phyloP scores from a whole-genome alignment of 371 early-diverging fungal genomes.

The Circinella umbellata region DNA sequence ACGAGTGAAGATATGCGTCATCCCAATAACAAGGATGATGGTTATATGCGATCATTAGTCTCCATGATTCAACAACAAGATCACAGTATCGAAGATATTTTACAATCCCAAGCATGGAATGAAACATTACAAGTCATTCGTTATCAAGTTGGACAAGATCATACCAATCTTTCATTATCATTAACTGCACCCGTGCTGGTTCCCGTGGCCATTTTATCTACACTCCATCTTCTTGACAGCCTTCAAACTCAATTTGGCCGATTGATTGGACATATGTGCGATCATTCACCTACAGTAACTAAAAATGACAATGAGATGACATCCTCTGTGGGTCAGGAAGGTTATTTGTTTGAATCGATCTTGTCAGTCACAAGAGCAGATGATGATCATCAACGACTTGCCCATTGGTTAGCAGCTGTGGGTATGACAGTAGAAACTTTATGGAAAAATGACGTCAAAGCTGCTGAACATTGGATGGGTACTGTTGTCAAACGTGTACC shows the following conservation, averaged over 20 bases:
- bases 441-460: constrained; percentile 22
- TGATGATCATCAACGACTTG: constrained; percentile 32
- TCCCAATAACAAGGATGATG: constrained; percentile 9
- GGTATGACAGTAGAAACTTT: constrained; percentile 16
- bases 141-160: constrained; percentile 14
- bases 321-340: neutral
- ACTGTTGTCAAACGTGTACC: constrained; percentile 33
- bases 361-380: constrained; percentile 11
- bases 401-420: constrained; percentile 21
- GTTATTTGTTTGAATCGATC: constrained; percentile 19
- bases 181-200: constrained; percentile 39
- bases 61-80: constrained; percentile 31
- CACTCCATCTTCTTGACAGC: constrained; percentile 33
- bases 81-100: constrained; percentile 29
- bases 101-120: constrained; percentile 32
- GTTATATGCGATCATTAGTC: constrained; percentile 33
- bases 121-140: constrained; percentile 34
- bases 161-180: constrained; percentile 25
- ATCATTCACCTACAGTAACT: neutral
- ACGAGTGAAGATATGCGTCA: constrained; percentile 11
- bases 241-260: constrained; percentile 31
- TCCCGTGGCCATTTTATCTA: constrained; percentile 41
- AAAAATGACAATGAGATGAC: neutral
- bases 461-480: constrained; percentile 25
- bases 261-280: constrained; percentile 15